Conservation (phyloP, 1,139 yeast species). For the Candida mesenterica region DNA sequence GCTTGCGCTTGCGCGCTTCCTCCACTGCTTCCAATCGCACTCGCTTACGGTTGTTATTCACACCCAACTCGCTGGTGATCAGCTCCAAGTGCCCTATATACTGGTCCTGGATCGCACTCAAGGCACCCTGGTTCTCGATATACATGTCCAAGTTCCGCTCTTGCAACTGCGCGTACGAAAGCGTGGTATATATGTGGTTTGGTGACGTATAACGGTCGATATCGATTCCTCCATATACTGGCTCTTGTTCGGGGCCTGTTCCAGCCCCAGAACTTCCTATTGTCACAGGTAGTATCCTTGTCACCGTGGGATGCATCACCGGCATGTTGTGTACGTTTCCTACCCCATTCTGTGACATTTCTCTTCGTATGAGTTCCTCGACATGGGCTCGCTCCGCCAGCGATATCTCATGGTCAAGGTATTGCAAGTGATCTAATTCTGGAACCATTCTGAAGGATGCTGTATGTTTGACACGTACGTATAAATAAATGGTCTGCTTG, state of each 20-base stretch:
- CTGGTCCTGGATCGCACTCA: conserved; percentile 17
- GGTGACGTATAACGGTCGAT: conserved; percentile 26
- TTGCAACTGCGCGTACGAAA: conserved; percentile 31
- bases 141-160: conserved; percentile 27
- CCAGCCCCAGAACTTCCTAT: conserved; percentile 1
- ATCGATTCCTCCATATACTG: conserved; percentile 26
- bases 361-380: conserved; percentile 32
- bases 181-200: conserved; percentile 26
- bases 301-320: conserved; percentile 30
- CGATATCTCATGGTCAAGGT: conserved; percentile 29
- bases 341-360: conserved; percentile 15
- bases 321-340: background rate
- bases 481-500: no score
- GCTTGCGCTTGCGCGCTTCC: conserved; percentile 31
- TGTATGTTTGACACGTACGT: no score
- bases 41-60: conserved; percentile 27
- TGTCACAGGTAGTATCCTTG: conserved; percentile 26
- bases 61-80: conserved; percentile 17
- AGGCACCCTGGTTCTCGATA: conserved; percentile 20
- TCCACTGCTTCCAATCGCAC: conserved; percentile 30
- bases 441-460: conserved; percentile 8
- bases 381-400: conserved; percentile 35
- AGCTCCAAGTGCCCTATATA: conserved; percentile 20
- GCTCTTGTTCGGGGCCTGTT: background rate
- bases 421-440: conserved; percentile 34